Base-by-base conservation (phyloP, 1,284 basidiomycete species). In the Ceratobasidium sp. region DNA sequence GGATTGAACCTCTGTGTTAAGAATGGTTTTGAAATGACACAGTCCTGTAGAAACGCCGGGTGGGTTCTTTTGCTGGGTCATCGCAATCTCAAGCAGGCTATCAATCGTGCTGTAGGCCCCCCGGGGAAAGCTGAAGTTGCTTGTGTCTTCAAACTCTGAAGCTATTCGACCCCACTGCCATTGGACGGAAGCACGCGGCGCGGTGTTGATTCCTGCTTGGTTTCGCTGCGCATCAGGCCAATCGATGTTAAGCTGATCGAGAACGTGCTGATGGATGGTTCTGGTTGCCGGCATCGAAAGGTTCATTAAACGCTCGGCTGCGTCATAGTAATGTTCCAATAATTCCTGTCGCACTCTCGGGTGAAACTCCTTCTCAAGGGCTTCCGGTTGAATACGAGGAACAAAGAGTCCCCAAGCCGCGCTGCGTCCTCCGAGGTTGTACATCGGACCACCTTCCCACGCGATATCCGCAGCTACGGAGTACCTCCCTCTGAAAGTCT, bases 141-240 rank as follows among this genome's bases (percentile, higher is more conserved):
- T 31, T 1, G 57, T 51, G 27, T 78, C 62, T 24, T 60, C 54
- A 75, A 79, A 79, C 57, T 78, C 76, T 17, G 77, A 77, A 5
- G 78, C 77, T 72, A 78, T 78, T 19, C 77, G 65, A 11, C 78
- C 77, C 77, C 78, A 78, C 47, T 78, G 64, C 78, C 78, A 79
- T 51, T 77, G 62, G 19, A 73, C 71, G 3, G n/a, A n/a, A n/a
- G n/a, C n/a, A n/a, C n/a, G n/a, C n/a, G n/a, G n/a, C n/a, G n/a
- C n/a, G n/a, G n/a, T n/a, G n/a, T n/a, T n/a, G n/a, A n/a, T n/a
- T n/a, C n/a, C 36, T 48, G 33, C 29, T 75, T 27, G 73, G 69
- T 27, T n/a, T n/a, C n/a, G n/a, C n/a, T 24, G 36, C 24, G 31
- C 45, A 6, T 17, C 17, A 1, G 33, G 24, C 3, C 63, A 24